Evolutionary conservation across 192 early-diverging fungal species (phyloP), one percentile per base, ranked within the genome.

Genomic region (Linnemannia zychae): DNA sequence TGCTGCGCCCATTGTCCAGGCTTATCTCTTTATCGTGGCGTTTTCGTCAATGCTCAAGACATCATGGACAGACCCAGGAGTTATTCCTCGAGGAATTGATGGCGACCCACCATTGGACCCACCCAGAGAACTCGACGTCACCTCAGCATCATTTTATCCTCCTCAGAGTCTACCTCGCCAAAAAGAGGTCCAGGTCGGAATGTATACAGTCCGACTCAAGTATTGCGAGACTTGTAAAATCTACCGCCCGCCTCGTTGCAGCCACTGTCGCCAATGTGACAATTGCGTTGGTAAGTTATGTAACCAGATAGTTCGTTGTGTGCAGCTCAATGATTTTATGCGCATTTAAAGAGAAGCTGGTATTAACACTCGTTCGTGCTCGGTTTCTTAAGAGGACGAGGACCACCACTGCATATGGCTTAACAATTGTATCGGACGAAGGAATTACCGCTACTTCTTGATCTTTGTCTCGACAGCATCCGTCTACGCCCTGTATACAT

Each of bases 371-470:
- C 57, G 13, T 63, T 50, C 49, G 31, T 15, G 22, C 74, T 67
- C 40, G 47, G 75, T n/a, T 47, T 28, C 57, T 74, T 18, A 71
- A 92, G 95, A 95, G 80, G 92, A 93, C 74, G 92, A 93, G 72
- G 95, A 97, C 87, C 95, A 97, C 76, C 96, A 99, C 84, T 99
- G 98, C 82, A 94, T 96, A 34, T 99, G 97, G 97, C 94, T 96
- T 12, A 96, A 95, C 79, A 98, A 96, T 87, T 98, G 97, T 86
- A 92, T 99, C 63, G 98, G 98, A 6, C 91, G 91, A 44, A 87
- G 94, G 72, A 96, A 96, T 87, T 96, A 95, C 84, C 91, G 93
- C 20, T 92, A 93, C 53, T 99, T 99, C 77, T 94, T 97, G 80
- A 91, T 91, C 18, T 97, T 97, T 73, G 87, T 97, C 11, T 53